A percentile compares a stretch with the other conserved stretches of the same genome.
Evolutionary conservation across 148 eudicot genomes (phyloP).

Genomic region (Silene latifolia): DNA sequence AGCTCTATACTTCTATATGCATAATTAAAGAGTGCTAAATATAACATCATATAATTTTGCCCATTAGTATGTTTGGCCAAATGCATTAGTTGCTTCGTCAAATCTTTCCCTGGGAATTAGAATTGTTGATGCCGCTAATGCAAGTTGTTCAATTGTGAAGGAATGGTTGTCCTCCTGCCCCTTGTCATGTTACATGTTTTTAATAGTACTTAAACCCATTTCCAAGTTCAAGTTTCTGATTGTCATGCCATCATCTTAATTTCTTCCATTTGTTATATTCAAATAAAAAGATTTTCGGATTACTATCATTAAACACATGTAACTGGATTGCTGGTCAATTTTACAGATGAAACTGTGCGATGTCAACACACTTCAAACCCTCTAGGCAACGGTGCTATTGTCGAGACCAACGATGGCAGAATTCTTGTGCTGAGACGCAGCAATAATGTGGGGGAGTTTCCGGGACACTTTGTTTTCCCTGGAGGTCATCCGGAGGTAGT

Average conservation of each 20-base stretch:
- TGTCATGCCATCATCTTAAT: neutral
- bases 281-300: neutral
- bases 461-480: slow-evolving; percentile 90
- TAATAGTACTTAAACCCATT: neutral
- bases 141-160: neutral
- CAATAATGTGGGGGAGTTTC: slow-evolving; percentile 88
- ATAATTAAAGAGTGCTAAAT: neutral
- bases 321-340: slow-evolving; percentile 4
- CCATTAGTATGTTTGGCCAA: no score
- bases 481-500: slow-evolving; percentile 99
- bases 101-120: neutral
- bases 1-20: neutral
- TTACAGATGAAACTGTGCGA: slow-evolving; percentile 59
- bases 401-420: slow-evolving; percentile 67
- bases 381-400: slow-evolving; percentile 86
- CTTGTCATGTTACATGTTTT: slow-evolving; percentile 6
- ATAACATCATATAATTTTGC: neutral
- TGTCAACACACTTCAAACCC: slow-evolving; percentile 93
- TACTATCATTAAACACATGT: neutral
- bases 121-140: neutral
- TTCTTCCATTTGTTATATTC: neutral
- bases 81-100: neutral
- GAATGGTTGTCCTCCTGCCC: neutral
- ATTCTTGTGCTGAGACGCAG: slow-evolving; percentile 87
- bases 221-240: neutral